Conservation (phyloP, 2,329 filamentous ascomycete species). For the Colletotrichum liaoningense region DNA sequence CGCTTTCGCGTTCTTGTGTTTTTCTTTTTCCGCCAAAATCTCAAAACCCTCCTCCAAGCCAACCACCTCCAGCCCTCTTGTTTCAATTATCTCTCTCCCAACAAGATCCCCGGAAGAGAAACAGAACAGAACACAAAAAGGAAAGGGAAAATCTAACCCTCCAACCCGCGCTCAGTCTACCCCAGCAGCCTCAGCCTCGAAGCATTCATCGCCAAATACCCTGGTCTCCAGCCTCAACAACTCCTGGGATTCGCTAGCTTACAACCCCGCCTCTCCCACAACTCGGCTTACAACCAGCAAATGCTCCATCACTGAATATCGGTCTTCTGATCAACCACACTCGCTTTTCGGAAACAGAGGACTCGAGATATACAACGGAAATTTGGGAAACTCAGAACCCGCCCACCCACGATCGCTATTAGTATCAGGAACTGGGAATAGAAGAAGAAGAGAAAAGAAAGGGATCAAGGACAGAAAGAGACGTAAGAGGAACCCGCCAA, state of each 20-base stretch:
- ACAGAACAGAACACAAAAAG: background rate
- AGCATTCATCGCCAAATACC: constrained; percentile 11
- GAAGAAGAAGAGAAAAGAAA: constrained; percentile 30
- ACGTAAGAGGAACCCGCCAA: constrained; percentile 27
- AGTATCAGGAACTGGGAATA: constrained; percentile 34
- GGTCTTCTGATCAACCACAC: constrained; percentile 41
- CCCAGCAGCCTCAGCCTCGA: background rate
- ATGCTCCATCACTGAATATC: constrained; percentile 23
- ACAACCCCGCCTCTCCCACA: background rate
- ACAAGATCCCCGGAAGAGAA: constrained; percentile 36
- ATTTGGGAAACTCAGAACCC: constrained; percentile 32
- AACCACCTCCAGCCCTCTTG: constrained; percentile 37
- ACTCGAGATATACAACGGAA: constrained; percentile 9
- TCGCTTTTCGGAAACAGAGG: constrained; percentile 44
- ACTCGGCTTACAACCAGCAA: constrained; percentile 17
- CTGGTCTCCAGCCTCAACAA: constrained; percentile 26
- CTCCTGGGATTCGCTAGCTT: background rate
- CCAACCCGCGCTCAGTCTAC: background rate
- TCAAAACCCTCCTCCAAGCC: constrained; percentile 40
- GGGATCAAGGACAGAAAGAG: constrained; percentile 35
- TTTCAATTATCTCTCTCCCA: background rate
- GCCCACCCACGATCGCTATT: constrained; percentile 53
- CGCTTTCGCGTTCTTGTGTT: constrained; percentile 69
- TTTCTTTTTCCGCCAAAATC: constrained; percentile 47
- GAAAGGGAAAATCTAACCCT: background rate